Percentiles rank a stretch among this genome's conserved stretches.
phyloP scores from a whole-genome alignment of 2,329 filamentous ascomycete species.

The Tolypocladium sp. region DNA sequence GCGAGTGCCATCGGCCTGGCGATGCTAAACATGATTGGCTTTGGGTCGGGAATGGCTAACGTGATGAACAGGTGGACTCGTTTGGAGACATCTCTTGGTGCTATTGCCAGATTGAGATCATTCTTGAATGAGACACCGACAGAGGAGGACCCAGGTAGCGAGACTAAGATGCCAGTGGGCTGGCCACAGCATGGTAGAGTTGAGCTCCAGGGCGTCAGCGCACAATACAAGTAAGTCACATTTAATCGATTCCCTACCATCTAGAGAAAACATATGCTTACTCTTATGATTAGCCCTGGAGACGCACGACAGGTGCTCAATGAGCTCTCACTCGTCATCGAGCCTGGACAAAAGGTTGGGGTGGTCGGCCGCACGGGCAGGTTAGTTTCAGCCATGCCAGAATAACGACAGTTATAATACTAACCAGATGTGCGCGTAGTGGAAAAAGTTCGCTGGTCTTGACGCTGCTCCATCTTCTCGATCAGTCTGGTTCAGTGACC shows the following conservation, averaged over 20 bases:
- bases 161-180: neutral
- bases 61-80: constrained; percentile 3
- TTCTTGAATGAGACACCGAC: constrained; percentile 1
- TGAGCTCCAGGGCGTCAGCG: constrained; percentile 6
- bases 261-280: neutral
- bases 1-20: constrained; percentile 4
- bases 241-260: neutral
- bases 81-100: constrained; percentile 12
- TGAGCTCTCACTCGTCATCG: constrained; percentile 5
- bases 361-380: constrained; percentile 11
- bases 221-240: constrained; percentile 6
- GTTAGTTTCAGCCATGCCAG: neutral
- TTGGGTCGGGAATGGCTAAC: constrained; percentile 2
- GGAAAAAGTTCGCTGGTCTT: constrained; percentile 12
- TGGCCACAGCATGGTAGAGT: constrained; percentile 8
- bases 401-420: neutral
- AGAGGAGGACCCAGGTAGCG: neutral
- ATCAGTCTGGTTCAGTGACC: neutral
- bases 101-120: constrained; percentile 8
- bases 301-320: constrained; percentile 2
- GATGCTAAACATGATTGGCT: constrained; percentile 4
- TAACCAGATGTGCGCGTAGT: neutral
- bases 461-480: neutral
- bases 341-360: constrained; percentile 10
- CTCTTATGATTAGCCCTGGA: neutral